phyloP scores from a whole-genome alignment of 192 early-diverging fungal species.

The Linderina pennispora region DNA sequence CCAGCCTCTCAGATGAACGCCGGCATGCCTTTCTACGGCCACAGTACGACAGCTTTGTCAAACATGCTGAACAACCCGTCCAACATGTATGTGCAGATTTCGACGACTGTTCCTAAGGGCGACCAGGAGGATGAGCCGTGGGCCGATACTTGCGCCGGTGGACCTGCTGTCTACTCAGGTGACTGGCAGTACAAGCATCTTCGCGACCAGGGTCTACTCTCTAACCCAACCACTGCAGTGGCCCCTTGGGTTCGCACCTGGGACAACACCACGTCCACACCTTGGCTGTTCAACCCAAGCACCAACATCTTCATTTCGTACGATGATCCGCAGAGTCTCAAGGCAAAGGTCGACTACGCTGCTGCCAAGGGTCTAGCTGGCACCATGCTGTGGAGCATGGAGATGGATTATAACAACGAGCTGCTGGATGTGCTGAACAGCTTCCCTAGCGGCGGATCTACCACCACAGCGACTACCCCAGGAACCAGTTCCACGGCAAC shows the following conservation, averaged over 20 bases:
- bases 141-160: slow-evolving; percentile 44
- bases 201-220: slow-evolving; percentile 45
- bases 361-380: slow-evolving; percentile 50
- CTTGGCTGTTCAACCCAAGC: slow-evolving; percentile 60
- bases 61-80: slow-evolving; percentile 9
- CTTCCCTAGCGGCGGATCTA: slow-evolving; percentile 5
- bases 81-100: slow-evolving; percentile 6
- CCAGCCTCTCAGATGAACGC: slow-evolving; percentile 47
- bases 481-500: neutral
- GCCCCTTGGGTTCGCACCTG: slow-evolving; percentile 55
- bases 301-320: slow-evolving; percentile 59
- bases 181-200: slow-evolving; percentile 57
- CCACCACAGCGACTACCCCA: slow-evolving; percentile 1
- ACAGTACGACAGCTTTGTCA: slow-evolving; percentile 5
- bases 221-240: slow-evolving; percentile 5
- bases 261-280: slow-evolving; percentile 53
- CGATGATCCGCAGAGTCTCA: slow-evolving; percentile 55
- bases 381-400: slow-evolving; percentile 62
- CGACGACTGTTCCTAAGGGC: slow-evolving; percentile 37
- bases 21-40: slow-evolving; percentile 57
- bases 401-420: slow-evolving; percentile 55
- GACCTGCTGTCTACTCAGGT: slow-evolving; percentile 43
- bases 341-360: slow-evolving; percentile 52
- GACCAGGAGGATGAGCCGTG: slow-evolving; percentile 46
- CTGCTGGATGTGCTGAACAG: slow-evolving; percentile 35